Evolutionary conservation across 2,329 filamentous ascomycete genomes (phyloP), one percentile per base, ranked within the genome.

Genomic region (Fusarium temperatum): DNA sequence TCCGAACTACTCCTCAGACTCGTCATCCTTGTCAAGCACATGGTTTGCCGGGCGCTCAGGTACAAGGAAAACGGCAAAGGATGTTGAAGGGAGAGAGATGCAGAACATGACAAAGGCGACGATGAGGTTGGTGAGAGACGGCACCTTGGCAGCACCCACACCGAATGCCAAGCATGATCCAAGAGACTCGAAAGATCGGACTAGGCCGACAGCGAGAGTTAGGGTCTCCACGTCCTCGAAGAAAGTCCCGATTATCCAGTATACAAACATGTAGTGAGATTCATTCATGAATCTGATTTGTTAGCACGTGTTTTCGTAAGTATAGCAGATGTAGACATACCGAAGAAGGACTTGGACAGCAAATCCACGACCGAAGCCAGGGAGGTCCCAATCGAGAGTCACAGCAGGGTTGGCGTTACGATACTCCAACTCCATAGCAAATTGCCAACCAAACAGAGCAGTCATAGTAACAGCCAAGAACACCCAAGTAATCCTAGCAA

Each of bases 181-280:
- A 8, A 87, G 66, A 1, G 84, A 86, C 72, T 88, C 86, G 53
- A 87, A 87, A 0, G 84, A 85, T 8, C 86, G 80, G 9, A 88
- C 79, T 4, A 88, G 78, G 3, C 85, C 85, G 4, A 87, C 85
- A 5, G 82, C 83, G 1, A 88, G 80, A 1, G 87, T 86, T n/a
- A 88, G 72, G 0, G 86, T 87, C 73, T 87, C 85, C 11, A 88
- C 78, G 55, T 88, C 86, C 65, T 86, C 82, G 66, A 87, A 86
- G 78, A 87, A 88, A 5, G 85, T 82, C 6, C 85, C 87, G 3
- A 88, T 80, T 20, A 87, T 77, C 85, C 85, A 88, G 77, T 87
- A 88, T 1, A 87, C 84, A 62, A 87, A 87, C 80, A 87, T 87
- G 72, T 85, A 85, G 48, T 87, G 83, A 1, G 84, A 85, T 70